Evolutionary conservation across 768 basidiomycete genomes (phyloP), one percentile per base, ranked within the genome.

Genomic region (Tulasnella sp.): DNA sequence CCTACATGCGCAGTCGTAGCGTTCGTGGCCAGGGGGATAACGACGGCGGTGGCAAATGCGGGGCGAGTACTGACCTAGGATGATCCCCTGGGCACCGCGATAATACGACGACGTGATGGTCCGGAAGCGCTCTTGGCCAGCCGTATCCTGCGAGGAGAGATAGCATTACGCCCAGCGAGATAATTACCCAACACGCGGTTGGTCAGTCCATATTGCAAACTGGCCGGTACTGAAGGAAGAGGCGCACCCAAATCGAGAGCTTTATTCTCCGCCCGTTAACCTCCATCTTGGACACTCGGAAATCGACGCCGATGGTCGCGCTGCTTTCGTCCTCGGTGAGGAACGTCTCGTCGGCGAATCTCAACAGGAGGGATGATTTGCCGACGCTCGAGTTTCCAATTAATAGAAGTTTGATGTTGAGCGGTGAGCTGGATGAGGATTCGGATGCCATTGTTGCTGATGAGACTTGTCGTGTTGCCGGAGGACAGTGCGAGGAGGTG

Each of bases 51-150:
- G 41, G 41, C n/a, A 6, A 25, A 25, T n/a, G 11, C 17, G 17
- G n/a, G 6, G 19, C 37, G 36, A 21, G 23, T 15, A 65, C 70
- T 39, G 12, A 73, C 73, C 71, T 21, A 74, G 67, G 17, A 75
- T 67, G 46, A 75, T 73, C 8, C 73, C 74, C 53, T 75, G 73
- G 2, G 73, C 73, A 15, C 73, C 74, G 46, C 96, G 79, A 66
- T 98, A 99, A 65, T 98, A 99, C 7, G 86, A 89, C 2, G 85
- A 85, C 4, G 96, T 98, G 63, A 99, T 84, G 2, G 93, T 96
- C 43, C 91, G 77, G 67, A 97, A 99, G 4, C 94, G 82, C 70
- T 99, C 96, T 69, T 98, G 94, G 0, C 96, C 94, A 49, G 92
- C 90, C 0, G 91, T 94, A 64, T 96, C 90, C 90, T 92, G 63